phyloP scores from a whole-genome alignment of 768 basidiomycete genomes.

The Inosperma sp. region DNA sequence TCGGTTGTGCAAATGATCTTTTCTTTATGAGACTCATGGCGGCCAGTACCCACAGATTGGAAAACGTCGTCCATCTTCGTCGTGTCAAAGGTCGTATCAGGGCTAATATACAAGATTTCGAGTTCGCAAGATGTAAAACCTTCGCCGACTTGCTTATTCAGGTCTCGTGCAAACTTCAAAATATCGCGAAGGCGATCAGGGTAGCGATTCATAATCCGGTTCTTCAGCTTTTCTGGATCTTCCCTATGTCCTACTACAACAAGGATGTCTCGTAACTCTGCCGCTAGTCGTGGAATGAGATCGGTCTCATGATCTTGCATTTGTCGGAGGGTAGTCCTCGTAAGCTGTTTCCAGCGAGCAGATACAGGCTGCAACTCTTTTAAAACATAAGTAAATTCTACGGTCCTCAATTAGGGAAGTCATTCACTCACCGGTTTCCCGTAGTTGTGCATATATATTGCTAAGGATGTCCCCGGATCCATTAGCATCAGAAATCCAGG shows the following conservation, averaged over 20 bases:
- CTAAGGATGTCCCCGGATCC: slow-evolving; percentile 41
- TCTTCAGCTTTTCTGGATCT: slow-evolving; percentile 19
- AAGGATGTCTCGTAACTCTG: slow-evolving; percentile 39
- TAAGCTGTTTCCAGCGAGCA: slow-evolving; percentile 53
- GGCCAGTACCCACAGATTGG: no score
- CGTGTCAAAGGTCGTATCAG: no score
- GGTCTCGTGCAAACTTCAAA: no score
- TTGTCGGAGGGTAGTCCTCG: slow-evolving; percentile 40
- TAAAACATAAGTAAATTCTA: not conserved
- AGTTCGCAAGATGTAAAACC: no score
- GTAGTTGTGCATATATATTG: slow-evolving; percentile 38
- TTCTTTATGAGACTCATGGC: no score
- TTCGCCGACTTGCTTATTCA: no score
- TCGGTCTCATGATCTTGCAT: slow-evolving; percentile 32
- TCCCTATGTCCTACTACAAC: slow-evolving; percentile 33
- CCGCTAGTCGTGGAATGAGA: slow-evolving; percentile 27
- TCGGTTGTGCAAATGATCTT: no score
- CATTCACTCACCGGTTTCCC: slow-evolving; percentile 33
- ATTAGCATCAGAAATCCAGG: slow-evolving; percentile 48
- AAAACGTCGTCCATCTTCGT: no score
- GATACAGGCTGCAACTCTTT: slow-evolving; percentile 47
- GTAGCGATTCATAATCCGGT: no score
- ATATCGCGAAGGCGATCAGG: no score
- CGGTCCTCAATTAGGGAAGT: slow-evolving; percentile 8
- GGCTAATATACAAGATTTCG: no score